Evolutionary conservation across 371 early-diverging fungal species (phyloP).

Genomic region (Actinomucor elegans): DNA sequence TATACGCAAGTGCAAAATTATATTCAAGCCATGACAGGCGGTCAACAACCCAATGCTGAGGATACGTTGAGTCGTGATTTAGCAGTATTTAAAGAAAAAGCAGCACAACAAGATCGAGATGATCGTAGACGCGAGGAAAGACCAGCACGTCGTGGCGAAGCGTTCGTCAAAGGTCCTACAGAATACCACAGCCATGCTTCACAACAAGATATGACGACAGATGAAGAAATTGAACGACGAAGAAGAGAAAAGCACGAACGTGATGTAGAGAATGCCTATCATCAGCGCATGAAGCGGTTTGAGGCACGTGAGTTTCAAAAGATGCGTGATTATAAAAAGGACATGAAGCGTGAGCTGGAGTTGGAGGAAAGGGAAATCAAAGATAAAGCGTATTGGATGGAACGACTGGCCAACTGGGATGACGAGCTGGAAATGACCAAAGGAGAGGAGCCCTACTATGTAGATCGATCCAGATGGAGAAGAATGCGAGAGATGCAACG

Average conservation of each 20-base stretch:
- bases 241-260: constrained; percentile 64
- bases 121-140: constrained; percentile 27
- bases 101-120: constrained; percentile 59
- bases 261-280: constrained; percentile 66
- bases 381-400: constrained; percentile 52
- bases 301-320: constrained; percentile 59
- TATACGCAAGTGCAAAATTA: constrained; percentile 12
- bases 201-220: constrained; percentile 29
- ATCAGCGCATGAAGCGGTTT: constrained; percentile 70
- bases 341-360: constrained; percentile 51
- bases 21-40: constrained; percentile 36
- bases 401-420: constrained; percentile 67
- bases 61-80: constrained; percentile 56
- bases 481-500: constrained; percentile 56
- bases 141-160: constrained; percentile 26
- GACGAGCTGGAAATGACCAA: constrained; percentile 69
- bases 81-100: constrained; percentile 64
- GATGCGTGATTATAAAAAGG: constrained; percentile 54
- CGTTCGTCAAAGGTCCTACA: constrained; percentile 17
- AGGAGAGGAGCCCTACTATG: constrained; percentile 69
- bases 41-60: constrained; percentile 25
- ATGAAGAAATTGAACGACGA: constrained; percentile 70
- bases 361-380: constrained; percentile 43
- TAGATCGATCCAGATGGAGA: constrained; percentile 77
- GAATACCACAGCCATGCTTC: background rate